Base-by-base conservation (phyloP, 2,329 filamentous ascomycete genomes). In the Ascocoryne sarcoides region DNA sequence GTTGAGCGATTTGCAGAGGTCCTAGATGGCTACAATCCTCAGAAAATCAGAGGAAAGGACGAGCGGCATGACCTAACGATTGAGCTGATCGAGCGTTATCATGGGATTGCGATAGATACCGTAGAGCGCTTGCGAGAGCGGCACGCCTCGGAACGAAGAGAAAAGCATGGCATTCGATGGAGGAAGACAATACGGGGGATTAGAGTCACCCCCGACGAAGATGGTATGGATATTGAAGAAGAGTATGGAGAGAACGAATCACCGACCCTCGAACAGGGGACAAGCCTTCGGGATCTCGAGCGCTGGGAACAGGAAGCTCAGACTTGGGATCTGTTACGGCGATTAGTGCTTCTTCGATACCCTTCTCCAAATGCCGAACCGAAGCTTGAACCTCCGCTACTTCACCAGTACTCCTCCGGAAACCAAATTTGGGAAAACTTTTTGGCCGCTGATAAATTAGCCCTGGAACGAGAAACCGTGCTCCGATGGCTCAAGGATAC, bases 401-500 rank as follows among this genome's bases (percentile, higher is more conserved):
- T 74, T 4, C 66, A 73, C 51, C 65, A 66, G 20, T 82, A 79
- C 56, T 75, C 75, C 18, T 65, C 70, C 2, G 76, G 80, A 54
- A 65, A 62, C 39, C 73, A 81, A 44, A 62, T 83, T 30, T 93
- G 78, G 75, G 69, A 82, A 21, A 74, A 82, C 26, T 95, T 95
- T 53, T 60, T 95, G 30, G 62, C 81, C 17, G 73, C 77, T 3
- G 82, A 95, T 56, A 71, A 80, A 21, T 67, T 76, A 37, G 88
- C 87, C 4, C 72, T 77, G 45, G 88, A 95, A 65, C 82, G 87
- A 53, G 78, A 82, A 48, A 73, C 84, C 17, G 76, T 95, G 10
- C 69, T 95, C 44, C 79, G 84, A 59, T 96, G 92, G 85, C 67
- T 98, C 21, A 85, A 94, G 60, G 75, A 76, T 50, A 86, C 79